Evolutionary conservation across 371 early-diverging fungal genomes (phyloP).

Genomic region (Capillidium heterosporum): DNA sequence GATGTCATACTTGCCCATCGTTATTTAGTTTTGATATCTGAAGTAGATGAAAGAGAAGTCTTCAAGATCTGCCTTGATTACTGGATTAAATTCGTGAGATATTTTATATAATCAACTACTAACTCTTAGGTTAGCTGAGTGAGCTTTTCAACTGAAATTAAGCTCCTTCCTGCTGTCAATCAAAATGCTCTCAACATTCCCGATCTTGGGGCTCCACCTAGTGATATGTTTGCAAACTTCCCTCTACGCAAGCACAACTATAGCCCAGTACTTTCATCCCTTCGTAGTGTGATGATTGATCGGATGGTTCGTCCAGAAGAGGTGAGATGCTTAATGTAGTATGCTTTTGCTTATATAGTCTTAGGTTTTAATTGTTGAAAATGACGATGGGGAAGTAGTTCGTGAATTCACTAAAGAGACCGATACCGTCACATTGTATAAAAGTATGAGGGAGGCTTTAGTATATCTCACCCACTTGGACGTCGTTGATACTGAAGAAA

Average conservation of each 20-base stretch:
- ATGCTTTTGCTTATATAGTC: neutral
- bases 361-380: conserved; percentile 92
- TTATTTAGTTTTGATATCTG: conserved; percentile 76
- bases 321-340: conserved; percentile 17
- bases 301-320: conserved; percentile 96
- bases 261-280: conserved; percentile 50
- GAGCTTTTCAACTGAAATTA: conserved; percentile 67
- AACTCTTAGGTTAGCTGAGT: conserved; percentile 20
- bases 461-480: conserved; percentile 94
- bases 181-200: conserved; percentile 24
- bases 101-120: conserved; percentile 5
- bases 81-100: conserved; percentile 70
- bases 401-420: conserved; percentile 96
- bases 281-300: conserved; percentile 87
- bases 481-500: conserved; percentile 73
- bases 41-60: conserved; percentile 86
- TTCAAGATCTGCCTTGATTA: conserved; percentile 97
- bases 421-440: conserved; percentile 95
- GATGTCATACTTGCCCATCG: conserved; percentile 60
- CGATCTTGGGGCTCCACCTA: conserved; percentile 16
- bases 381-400: conserved; percentile 99
- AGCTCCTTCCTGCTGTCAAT: conserved; percentile 28
- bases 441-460: conserved; percentile 95
- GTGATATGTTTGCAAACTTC: conserved; percentile 15
- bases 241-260: conserved; percentile 57